phyloP scores from a whole-genome alignment of 352 stramenopile species.

The Phytophthora idaei region DNA sequence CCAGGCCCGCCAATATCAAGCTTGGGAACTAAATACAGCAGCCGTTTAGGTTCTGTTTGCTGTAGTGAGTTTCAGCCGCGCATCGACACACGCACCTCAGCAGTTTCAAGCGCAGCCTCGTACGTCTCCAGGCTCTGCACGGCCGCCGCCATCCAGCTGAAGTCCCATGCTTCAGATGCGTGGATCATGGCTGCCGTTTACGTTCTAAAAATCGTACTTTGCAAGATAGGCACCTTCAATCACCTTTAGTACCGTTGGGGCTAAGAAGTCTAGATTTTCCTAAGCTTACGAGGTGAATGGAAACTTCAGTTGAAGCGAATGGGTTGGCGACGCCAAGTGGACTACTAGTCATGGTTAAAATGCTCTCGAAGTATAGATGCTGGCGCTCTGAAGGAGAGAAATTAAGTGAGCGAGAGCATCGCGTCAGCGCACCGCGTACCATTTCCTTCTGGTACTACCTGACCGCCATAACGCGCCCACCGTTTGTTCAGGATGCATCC shows the following conservation, averaged over 20 bases:
- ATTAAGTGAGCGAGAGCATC: too few species aligned
- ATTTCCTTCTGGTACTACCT: neutral
- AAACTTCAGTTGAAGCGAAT: too few species aligned
- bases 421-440: too few species aligned
- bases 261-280: too few species aligned
- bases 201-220: slow-evolving; percentile 8
- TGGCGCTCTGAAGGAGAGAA: neutral
- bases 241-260: too few species aligned
- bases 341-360: neutral
- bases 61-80: neutral
- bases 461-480: slow-evolving; percentile 1
- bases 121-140: slow-evolving; percentile 39
- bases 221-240: too few species aligned
- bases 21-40: slow-evolving; percentile 28
- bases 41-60: neutral
- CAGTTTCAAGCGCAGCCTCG: slow-evolving; percentile 32
- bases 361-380: slow-evolving; percentile 24
- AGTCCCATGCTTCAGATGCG: slow-evolving; percentile 23
- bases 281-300: too few species aligned
- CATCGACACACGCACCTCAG: slow-evolving; percentile 28
- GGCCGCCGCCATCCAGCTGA: slow-evolving; percentile 26
- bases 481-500: slow-evolving; percentile 4
- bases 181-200: neutral
- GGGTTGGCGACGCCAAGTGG: neutral
- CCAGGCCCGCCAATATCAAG: slow-evolving; percentile 26